Conservation (phyloP, 2,329 filamentous ascomycete genomes). For the Verruconis gallopava region DNA sequence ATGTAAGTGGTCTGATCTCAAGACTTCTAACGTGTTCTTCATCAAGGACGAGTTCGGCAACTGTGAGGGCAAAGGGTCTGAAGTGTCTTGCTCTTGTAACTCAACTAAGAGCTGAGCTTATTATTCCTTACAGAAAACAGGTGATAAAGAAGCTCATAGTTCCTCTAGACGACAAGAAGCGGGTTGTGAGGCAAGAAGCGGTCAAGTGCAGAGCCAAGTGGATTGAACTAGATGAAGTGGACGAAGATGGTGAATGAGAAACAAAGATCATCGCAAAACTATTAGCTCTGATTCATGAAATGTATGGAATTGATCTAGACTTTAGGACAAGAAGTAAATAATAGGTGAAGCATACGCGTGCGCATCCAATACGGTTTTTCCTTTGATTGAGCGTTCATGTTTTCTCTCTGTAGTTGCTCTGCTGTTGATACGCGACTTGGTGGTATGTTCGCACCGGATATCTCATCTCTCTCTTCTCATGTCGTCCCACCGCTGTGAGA, state of each 20-base stretch:
- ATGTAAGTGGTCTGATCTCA: conserved; percentile 43
- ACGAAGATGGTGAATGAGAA: conserved; percentile 33
- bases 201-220: conserved; percentile 49
- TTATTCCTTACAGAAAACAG: conserved; percentile 43
- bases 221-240: conserved; percentile 45
- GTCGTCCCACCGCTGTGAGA: too few species aligned
- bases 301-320: too few species aligned
- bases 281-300: too few species aligned
- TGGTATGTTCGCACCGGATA: too few species aligned
- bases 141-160: conserved; percentile 42
- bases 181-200: conserved; percentile 48
- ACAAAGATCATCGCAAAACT: too few species aligned
- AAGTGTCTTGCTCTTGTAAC: conserved; percentile 37
- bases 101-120: conserved; percentile 34
- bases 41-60: conserved; percentile 20
- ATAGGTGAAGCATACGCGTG: too few species aligned
- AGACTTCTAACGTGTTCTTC: conserved; percentile 39
- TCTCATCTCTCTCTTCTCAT: too few species aligned
- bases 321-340: too few species aligned
- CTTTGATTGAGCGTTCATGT: too few species aligned
- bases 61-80: conserved; percentile 35
- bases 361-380: too few species aligned
- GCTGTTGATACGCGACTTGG: too few species aligned
- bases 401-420: too few species aligned
- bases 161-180: conserved; percentile 49